Evolutionary conservation across 2,329 filamentous ascomycete species (phyloP).

Genomic region (Talaromyces islandicus): DNA sequence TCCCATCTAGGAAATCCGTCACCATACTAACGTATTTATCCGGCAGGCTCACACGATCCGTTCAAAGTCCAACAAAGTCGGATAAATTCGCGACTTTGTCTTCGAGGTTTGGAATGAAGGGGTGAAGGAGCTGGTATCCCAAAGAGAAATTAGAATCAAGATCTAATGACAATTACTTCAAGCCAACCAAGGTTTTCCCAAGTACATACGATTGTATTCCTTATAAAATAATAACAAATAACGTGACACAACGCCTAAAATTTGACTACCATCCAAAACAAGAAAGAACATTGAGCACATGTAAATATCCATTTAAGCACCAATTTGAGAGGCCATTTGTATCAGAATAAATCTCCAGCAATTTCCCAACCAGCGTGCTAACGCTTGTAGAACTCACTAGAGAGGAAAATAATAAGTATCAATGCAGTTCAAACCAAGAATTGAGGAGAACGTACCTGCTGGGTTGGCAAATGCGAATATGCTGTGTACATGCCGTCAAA

Average conservation of each 20-base stretch:
- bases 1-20: neutral
- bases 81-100: slow-evolving; percentile 67
- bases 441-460: slow-evolving; percentile 59
- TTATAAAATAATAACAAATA: neutral
- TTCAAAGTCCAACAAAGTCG: slow-evolving; percentile 53
- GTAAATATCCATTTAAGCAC: neutral
- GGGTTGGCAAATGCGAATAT: slow-evolving; percentile 72
- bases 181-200: neutral
- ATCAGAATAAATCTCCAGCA: neutral
- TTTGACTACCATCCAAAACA: neutral
- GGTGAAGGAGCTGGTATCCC: slow-evolving; percentile 8
- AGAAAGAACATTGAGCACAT: neutral
- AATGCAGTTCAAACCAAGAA: neutral
- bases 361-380: neutral
- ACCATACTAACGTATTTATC: slow-evolving; percentile 11
- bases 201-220: neutral
- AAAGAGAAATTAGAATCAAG: neutral
- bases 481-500: slow-evolving; percentile 78
- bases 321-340: neutral
- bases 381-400: neutral
- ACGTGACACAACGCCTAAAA: neutral
- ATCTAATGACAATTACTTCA: neutral
- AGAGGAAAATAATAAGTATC: neutral
- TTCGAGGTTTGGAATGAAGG: slow-evolving; percentile 65
- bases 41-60: slow-evolving; percentile 57